Conservation (phyloP, 2,329 filamentous ascomycete genomes). For the Sporothrix humicola region DNA sequence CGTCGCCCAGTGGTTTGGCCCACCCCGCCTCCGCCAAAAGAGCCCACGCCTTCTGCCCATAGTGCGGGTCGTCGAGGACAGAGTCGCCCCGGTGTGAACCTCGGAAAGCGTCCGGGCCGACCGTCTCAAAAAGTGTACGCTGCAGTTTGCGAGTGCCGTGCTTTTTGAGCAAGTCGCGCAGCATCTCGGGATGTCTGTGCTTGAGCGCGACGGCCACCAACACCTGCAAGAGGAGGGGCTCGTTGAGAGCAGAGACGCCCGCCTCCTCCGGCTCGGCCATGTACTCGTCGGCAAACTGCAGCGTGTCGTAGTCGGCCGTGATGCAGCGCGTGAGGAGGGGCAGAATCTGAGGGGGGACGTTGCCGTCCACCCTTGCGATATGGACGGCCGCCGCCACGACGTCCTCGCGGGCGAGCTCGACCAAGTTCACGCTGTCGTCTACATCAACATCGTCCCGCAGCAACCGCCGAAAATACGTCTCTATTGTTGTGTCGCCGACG, state of each 20-base stretch:
- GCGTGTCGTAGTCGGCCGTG: constrained; percentile 3
- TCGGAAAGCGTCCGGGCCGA: neutral
- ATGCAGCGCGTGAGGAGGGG: constrained; percentile 20
- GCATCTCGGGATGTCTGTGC: constrained; percentile 13
- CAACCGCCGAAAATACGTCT: constrained; percentile 26
- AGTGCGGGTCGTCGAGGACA: constrained; percentile 20
- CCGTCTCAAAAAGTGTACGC: neutral
- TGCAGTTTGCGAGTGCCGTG: neutral
- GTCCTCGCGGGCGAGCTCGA: neutral
- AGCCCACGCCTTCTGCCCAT: constrained; percentile 7
- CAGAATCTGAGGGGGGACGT: neutral
- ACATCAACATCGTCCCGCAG: neutral
- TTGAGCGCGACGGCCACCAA: constrained; percentile 19
- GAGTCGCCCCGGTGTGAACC: neutral
- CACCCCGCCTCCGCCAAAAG: constrained; percentile 1
- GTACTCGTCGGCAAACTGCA: constrained; percentile 8
- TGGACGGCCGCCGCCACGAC: constrained; percentile 25
- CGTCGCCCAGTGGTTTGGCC: neutral
- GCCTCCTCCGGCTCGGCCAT: constrained; percentile 3
- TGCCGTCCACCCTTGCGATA: neutral
- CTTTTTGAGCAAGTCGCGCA: neutral
- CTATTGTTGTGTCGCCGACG: constrained; percentile 23
- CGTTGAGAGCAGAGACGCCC: neutral
- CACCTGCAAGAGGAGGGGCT: too few relatives aligned
- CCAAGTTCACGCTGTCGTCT: neutral